Percentiles rank a stretch among this genome's conserved stretches.
phyloP scores from a whole-genome alignment of 2,329 filamentous ascomycete species.

The Aspergillus amoenus region DNA sequence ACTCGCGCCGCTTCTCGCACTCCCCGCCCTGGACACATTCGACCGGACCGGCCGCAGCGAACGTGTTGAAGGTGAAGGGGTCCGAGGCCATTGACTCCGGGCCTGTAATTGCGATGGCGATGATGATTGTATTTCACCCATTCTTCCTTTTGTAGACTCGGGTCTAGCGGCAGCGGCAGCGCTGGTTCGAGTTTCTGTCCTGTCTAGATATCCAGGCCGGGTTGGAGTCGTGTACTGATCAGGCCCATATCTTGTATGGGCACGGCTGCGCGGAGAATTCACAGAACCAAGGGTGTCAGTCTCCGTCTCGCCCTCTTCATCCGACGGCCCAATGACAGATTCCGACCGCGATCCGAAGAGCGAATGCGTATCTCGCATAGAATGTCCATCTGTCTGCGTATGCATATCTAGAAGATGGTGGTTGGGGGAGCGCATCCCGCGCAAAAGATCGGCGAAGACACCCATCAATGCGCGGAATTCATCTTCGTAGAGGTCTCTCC shows the following conservation, averaged over 20 bases:
- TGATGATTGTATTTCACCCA: conserved; percentile 1
- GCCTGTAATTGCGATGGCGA: background rate
- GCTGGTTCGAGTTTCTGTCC: conserved; percentile 1
- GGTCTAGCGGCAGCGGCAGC: background rate
- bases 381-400: conserved; percentile 20
- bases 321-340: conserved; percentile 39
- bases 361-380: background rate
- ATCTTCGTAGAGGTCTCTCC: conserved; percentile 62
- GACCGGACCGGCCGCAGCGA: conserved; percentile 36
- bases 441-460: conserved; percentile 76
- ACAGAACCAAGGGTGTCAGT: conserved; percentile 11
- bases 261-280: conserved; percentile 22
- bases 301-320: conserved; percentile 41
- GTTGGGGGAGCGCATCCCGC: conserved; percentile 66
- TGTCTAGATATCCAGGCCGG: conserved; percentile 26
- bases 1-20: conserved; percentile 24
- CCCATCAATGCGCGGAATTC: conserved; percentile 80
- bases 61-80: conserved; percentile 35
- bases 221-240: background rate
- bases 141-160: background rate
- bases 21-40: conserved; percentile 10
- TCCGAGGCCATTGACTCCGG: background rate
- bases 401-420: conserved; percentile 46
- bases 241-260: background rate
- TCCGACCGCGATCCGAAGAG: conserved; percentile 14